A percentile compares a stretch with the other conserved stretches of the same genome.
These are phyloP conservation scores for Fonsecaea erecta DNA, from an alignment of 2,329 filamentous ascomycete species.

Conservation along the genomic window DNA sequence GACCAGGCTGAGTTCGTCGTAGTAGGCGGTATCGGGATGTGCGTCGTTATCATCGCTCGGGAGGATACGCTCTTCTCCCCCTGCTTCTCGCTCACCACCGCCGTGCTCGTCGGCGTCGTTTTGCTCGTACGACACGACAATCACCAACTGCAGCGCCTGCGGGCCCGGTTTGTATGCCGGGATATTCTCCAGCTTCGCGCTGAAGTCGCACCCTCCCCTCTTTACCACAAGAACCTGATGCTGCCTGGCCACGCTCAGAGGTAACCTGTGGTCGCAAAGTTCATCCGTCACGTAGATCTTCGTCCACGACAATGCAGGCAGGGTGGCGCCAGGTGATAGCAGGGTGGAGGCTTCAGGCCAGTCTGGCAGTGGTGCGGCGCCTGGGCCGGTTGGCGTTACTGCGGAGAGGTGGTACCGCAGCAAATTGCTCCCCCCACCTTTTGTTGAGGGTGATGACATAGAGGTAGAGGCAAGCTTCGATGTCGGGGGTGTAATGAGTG, in stretches of 20 bases:
- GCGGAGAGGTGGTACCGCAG: conserved; percentile 49
- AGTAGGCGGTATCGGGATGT: conserved; percentile 31
- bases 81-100: conserved; percentile 18
- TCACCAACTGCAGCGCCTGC: conserved; percentile 73
- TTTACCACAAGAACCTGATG: conserved; percentile 81
- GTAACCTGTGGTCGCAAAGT: conserved; percentile 64
- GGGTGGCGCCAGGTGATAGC: conserved; percentile 39
- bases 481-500: conserved; percentile 13
- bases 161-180: conserved; percentile 70
- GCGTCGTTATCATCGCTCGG: background rate
- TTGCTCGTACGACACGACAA: conserved; percentile 71
- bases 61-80: conserved; percentile 9
- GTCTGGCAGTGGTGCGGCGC: conserved; percentile 71
- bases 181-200: conserved; percentile 81
- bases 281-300: conserved; percentile 72
- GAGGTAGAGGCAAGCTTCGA: conserved; percentile 4
- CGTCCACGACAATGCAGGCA: conserved; percentile 65
- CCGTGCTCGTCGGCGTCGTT: conserved; percentile 40
- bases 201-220: conserved; percentile 83
- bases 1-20: conserved; percentile 51
- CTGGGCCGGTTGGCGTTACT: conserved; percentile 55
- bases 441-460: background rate
- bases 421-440: background rate
- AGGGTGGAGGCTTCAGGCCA: conserved; percentile 53
- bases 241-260: conserved; percentile 55